These are phyloP conservation scores for Cucumis cinereus DNA, from an alignment of 306 rosid species.

Conservation along the genomic window DNA sequence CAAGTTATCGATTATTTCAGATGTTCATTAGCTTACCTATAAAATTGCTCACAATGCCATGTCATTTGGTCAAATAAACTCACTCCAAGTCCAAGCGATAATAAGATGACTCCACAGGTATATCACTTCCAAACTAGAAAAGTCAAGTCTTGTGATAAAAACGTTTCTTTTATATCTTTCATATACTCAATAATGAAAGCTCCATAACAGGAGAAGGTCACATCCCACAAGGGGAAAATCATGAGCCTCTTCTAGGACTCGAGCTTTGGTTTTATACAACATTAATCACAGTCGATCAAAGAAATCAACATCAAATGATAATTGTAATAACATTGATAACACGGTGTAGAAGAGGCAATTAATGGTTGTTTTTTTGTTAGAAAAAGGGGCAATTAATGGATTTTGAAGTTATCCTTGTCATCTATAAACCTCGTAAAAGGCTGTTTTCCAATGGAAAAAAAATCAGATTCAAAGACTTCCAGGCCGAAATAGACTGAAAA, in stretches of 20 bases:
- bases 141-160: not conserved
- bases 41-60: not conserved
- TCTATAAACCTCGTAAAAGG: no score
- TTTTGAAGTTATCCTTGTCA: no score
- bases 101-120: not conserved
- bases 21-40: not conserved
- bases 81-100: not conserved
- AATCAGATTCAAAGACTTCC: no score
- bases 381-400: no score
- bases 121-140: not conserved
- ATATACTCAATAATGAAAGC: not conserved
- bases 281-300: not conserved
- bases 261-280: not conserved
- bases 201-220: not conserved
- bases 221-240: not conserved
- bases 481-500: no score
- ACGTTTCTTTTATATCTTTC: not conserved
- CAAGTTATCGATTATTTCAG: slow-evolving; percentile 3
- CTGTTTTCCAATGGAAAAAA: no score
- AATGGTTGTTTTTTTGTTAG: no score
- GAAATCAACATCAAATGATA: not conserved
- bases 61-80: not conserved
- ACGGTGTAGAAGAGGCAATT: not conserved
- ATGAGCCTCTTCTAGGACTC: not conserved
- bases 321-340: not conserved